Percentiles rank a stretch among this genome's conserved stretches.
These are phyloP conservation scores for Mollisiaceae sp. DNA, from an alignment of 2,329 filamentous ascomycete genomes.

Conservation along the genomic window DNA sequence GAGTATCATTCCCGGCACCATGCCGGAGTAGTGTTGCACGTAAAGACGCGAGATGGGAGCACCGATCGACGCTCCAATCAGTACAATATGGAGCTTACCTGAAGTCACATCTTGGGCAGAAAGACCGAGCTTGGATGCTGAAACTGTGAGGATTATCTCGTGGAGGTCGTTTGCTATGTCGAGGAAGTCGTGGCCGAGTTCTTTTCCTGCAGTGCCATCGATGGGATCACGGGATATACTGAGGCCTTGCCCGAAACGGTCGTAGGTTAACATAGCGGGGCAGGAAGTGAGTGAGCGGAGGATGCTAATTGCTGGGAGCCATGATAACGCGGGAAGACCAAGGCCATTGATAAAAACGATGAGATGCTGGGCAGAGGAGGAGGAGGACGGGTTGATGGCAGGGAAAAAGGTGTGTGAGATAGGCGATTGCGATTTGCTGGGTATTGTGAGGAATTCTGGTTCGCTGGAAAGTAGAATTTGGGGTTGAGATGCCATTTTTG, in stretches of 20 bases:
- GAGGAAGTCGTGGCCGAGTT: conserved; percentile 40
- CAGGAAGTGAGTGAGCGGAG: neutral
- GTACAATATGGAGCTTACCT: conserved; percentile 33
- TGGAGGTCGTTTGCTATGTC: conserved; percentile 41
- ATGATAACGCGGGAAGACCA: conserved; percentile 37
- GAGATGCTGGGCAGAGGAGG: conserved; percentile 23
- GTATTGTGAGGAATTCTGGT: conserved; percentile 30
- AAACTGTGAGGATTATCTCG: conserved; percentile 37
- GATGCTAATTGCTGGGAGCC: neutral
- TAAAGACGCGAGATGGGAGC: conserved; percentile 42
- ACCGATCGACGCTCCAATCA: conserved; percentile 43
- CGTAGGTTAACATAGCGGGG: conserved; percentile 44
- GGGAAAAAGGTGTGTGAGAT: conserved; percentile 41
- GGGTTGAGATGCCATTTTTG: neutral
- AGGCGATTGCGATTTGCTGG: conserved; percentile 41
- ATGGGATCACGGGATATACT: conserved; percentile 36
- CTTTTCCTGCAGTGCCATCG: conserved; percentile 31
- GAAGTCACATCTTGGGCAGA: conserved; percentile 5
- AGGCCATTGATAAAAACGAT: conserved; percentile 43
- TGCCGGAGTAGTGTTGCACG: conserved; percentile 36
- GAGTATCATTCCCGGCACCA: conserved; percentile 40
- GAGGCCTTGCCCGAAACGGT: conserved; percentile 40
- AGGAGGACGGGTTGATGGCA: conserved; percentile 20
- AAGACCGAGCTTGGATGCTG: conserved; percentile 24
- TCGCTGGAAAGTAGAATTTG: neutral